Evolutionary conservation across 2,329 filamentous ascomycete species (phyloP), one percentile per base, ranked within the genome.

Genomic region (Fusarium sp.): DNA sequence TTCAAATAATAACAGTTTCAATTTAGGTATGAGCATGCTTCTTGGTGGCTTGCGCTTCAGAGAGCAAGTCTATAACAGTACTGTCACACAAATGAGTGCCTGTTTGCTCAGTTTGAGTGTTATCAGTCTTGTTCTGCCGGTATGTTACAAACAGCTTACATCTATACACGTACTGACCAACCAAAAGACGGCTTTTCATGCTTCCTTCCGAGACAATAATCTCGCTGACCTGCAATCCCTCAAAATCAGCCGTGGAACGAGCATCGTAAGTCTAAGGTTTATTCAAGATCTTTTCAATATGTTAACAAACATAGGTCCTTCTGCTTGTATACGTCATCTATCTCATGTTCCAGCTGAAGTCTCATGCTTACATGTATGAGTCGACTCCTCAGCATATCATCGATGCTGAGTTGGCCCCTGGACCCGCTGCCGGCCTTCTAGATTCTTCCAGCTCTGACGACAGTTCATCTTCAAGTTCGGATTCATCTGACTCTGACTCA

Each of bases 31-130:
- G 94, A 91, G 91, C 63, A 97, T 98, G 81, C 88, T 97, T 58
- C 83, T 97, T 29, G 95, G 95, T 78, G 95, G 94, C 71, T 84
- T 97, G 60, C 91, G 94, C 70, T 97, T 90, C 81, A 92, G 93
- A 79, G 95, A 98, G 84, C 95, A 97, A 89, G 91, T 98, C 70
- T 98, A 97, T 84, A 98, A 97, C 83, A 96, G 91, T 82, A 97
- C 94, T 27, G 94, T 97, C 65, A 97, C 94, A 2, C 94, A 98
- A 80, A 97, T 97, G 94, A 97, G 94, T 80, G 95, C 95, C 57
- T 97, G 94, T 83, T 86, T 98, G 76, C 88, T 98, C 75, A 97
- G 94, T 85, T 82, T 97, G 81, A 95, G 93, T 78, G 95, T 97
- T 68, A 95, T 94, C 82, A 97, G 94, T 84, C 86, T 97, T 27